Evolutionary conservation across 1,284 basidiomycete species (phyloP), one percentile per base, ranked within the genome.

Genomic region (Cutaneotrichosporon sp.): DNA sequence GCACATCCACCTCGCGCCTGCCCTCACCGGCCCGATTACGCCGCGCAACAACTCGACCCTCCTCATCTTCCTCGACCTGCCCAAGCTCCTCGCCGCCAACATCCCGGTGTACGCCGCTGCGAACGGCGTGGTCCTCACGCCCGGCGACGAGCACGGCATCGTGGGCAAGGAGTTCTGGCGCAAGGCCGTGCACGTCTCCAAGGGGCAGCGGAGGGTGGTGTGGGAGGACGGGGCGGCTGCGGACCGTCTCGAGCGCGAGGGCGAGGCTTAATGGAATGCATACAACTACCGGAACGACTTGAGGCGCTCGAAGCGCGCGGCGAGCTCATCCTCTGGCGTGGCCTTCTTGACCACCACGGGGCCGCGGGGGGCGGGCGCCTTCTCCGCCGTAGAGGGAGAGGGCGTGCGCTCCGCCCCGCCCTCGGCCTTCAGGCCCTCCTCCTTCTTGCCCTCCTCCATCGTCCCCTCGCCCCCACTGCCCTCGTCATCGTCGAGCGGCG

Each of bases 1-100:
- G 66, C 80, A 81, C 62, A 72, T 81, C 45, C 80, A 81, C 62
- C 69, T 81, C 18, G 77, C 80, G 7, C 76, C 74, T 2, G 71
- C 77, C 0, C 67, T 77, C 24, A 56, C 58, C 14, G 65, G 60
- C 38, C 61, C 56, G 4, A 67, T 64, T 45, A 54, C 70, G 0
- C 79, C 79, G 2, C 70, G 80, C 4, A 66, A 70, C 24, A 71
- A 64, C 24, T 77, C 80, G 1, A 72, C 72, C 0, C 64, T 80
- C 5, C 73, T 75, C 66, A 75, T 81, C 58, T 78, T 78, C 69
- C 74, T 81, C 27, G 73, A 74, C 43, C 64, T 79, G 0, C 50
- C 64, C 3, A 68, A 65, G 8, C 63, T 80, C n/a, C 61, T 78
- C 2, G 56, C 62, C 1, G 67, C 64, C 8, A 14, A 43, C 3